Conservation (phyloP, 306 rosid genomes). For the Clitoria ternatea region DNA sequence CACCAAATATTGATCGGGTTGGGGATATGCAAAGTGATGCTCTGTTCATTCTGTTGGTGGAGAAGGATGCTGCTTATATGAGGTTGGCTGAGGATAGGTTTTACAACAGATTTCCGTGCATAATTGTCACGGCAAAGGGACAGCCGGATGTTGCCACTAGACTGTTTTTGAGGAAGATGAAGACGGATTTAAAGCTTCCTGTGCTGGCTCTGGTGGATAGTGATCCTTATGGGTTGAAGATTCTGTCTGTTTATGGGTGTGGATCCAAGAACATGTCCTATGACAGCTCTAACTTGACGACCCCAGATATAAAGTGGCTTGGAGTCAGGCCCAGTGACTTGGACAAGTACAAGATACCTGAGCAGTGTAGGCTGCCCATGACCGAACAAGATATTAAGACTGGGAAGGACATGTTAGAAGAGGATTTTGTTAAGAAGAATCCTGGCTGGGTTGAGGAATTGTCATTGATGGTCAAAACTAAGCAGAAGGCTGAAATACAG, state of each 20-base stretch:
- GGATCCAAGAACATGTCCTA: conserved; percentile 96
- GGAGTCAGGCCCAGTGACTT: conserved; percentile 89
- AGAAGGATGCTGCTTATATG: conserved; percentile 92
- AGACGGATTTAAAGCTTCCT: conserved; percentile 75
- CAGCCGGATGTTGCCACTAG: conserved; percentile 91
- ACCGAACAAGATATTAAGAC: conserved; percentile 97
- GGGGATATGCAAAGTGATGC: conserved; percentile 97
- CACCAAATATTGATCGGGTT: conserved; percentile 83
- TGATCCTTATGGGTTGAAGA: conserved; percentile 88
- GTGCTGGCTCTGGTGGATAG: conserved; percentile 92
- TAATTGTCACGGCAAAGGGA: conserved; percentile 77
- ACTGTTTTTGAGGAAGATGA: conserved; percentile 87
- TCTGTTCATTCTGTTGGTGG: conserved; percentile 74
- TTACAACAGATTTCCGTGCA: conserved; percentile 81
- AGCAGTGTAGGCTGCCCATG: conserved; percentile 88
- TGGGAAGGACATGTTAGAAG: conserved; percentile 89
- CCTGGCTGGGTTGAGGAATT: conserved; percentile 96
- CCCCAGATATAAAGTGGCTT: conserved; percentile 93
- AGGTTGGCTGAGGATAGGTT: conserved; percentile 89
- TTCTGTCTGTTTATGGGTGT: conserved; percentile 83
- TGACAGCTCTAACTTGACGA: conserved; percentile 85
- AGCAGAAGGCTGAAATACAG: conserved; percentile 98
- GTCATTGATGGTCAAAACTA: conserved; percentile 85
- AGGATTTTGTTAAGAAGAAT: conserved; percentile 93
- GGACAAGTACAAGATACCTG: conserved; percentile 92